Evolutionary conservation across 225 moss, liverwort and hornwort genomes (phyloP), one percentile per base, ranked within the genome.

Genomic region (Pseudisothecium myosuroides): DNA sequence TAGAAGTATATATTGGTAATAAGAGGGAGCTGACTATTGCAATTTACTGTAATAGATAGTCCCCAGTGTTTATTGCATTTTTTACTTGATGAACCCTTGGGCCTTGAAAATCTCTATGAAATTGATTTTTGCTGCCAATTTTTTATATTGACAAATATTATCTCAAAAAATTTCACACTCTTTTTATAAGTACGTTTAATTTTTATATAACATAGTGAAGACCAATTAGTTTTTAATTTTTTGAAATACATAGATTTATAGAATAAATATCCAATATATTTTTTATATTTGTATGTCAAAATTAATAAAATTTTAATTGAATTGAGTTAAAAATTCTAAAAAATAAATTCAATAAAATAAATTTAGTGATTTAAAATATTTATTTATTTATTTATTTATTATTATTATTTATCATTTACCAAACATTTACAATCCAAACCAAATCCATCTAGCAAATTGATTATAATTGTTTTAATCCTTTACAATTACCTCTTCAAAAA

Each of bases 21-120:
- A 0, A 12, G 1, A n/a, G 2, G 4, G 2, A 68, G 2, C 0
- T 22, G 7, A n/a, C 12, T 11, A 21, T 11, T 2, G n/a, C 6
- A 21, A 12, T 18, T 65, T 34, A 65, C 8, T 65, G 2, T 15
- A 16, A 31, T 63, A 16, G 16, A 15, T 2, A 65, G 5, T 9
- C 17, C 1, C 18, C 1, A 65, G 1, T 34, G 34, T 5, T 65
- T 34, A 32, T 5, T 7, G 8, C 0, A 2, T 4, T 17, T 10
- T 65, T 34, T 8, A 31, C 29, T 64, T 66, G 11, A 36, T 66
- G 63, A 31, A 31, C 4, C 7, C 2, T 63, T 31, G 0, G 1
- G 7, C 7, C 4, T 37, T 37, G 11, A 20, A 66, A 66, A 10
- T 36, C 11, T 10, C 10, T 5, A 19, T 11, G 11, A 10, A 18